phyloP scores from a whole-genome alignment of 179 eudicot genomes.

The Beta lomatogona region DNA sequence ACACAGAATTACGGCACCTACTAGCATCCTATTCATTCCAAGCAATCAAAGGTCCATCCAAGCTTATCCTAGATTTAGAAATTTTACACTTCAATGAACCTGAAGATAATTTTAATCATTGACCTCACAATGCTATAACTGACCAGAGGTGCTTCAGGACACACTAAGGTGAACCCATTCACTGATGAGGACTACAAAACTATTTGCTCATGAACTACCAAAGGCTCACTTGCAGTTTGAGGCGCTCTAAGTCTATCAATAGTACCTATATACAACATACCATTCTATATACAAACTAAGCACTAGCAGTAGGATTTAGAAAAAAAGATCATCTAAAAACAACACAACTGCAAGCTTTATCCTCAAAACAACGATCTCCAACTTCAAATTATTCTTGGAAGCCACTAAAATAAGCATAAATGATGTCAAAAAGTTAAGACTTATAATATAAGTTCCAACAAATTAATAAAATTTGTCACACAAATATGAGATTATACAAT shows the following conservation, averaged over 20 bases:
- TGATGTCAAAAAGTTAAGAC: background rate
- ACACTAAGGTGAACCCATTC: background rate
- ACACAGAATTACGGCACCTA: background rate
- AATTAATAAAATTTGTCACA: background rate
- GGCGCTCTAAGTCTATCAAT: too few species aligned
- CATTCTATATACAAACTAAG: background rate
- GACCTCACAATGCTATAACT: background rate
- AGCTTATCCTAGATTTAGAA: background rate
- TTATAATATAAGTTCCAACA: background rate
- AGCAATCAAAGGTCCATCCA: background rate
- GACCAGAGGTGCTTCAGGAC: background rate
- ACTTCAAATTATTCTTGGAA: background rate
- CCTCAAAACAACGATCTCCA: background rate
- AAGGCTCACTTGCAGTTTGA: background rate
- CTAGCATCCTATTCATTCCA: background rate
- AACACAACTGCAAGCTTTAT: background rate
- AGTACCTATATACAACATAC: too few species aligned
- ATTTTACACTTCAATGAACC: background rate
- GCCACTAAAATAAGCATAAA: background rate
- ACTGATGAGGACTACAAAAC: background rate
- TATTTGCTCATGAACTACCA: background rate
- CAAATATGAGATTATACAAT: background rate
- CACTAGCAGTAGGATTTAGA: background rate
- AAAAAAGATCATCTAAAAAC: background rate
- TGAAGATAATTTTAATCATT: background rate